Percentiles rank a stretch among this genome's conserved stretches.
phyloP scores from a whole-genome alignment of 192 early-diverging fungal genomes.

The Lunasporangiospora selenospora region DNA sequence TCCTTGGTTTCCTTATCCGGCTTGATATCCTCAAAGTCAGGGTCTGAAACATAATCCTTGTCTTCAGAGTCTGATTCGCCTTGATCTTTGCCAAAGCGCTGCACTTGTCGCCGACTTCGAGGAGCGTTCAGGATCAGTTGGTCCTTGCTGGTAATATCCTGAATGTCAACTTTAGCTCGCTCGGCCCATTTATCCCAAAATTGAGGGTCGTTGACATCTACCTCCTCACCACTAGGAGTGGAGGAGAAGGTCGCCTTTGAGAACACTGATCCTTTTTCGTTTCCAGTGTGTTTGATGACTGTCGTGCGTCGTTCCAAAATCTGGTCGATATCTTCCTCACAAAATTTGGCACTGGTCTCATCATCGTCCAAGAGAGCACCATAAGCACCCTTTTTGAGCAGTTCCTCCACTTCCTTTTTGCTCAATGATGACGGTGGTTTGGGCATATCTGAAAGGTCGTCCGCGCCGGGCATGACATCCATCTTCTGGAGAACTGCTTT shows the following conservation, averaged over 20 bases:
- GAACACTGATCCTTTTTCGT: constrained; percentile 78
- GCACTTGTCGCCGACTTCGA: constrained; percentile 68
- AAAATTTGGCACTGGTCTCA: constrained; percentile 67
- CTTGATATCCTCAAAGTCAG: constrained; percentile 51
- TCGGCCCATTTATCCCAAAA: constrained; percentile 92
- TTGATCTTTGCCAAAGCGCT: constrained; percentile 52
- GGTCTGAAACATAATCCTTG: constrained; percentile 54
- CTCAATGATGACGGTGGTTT: constrained; percentile 63
- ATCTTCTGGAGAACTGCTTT: constrained; percentile 77
- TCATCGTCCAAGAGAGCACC: constrained; percentile 88
- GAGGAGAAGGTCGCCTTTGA: constrained; percentile 83
- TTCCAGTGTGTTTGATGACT: constrained; percentile 78
- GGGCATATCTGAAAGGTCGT: constrained; percentile 53
- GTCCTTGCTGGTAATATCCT: constrained; percentile 56
- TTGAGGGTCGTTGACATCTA: constrained; percentile 85
- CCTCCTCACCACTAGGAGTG: constrained; percentile 48
- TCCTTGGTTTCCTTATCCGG: constrained; percentile 31
- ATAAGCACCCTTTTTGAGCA: constrained; percentile 90
- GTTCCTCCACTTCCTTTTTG: constrained; percentile 83
- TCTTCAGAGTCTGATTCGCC: constrained; percentile 54
- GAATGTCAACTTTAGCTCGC: constrained; percentile 73
- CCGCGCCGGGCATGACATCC: constrained; percentile 58
- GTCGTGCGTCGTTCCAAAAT: constrained; percentile 80
- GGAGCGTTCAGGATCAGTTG: constrained; percentile 74
- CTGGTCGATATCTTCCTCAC: constrained; percentile 80